Evolutionary conservation across 2,329 filamentous ascomycete genomes (phyloP), one percentile per base, ranked within the genome.

Genomic region (Phialophora macrospora): DNA sequence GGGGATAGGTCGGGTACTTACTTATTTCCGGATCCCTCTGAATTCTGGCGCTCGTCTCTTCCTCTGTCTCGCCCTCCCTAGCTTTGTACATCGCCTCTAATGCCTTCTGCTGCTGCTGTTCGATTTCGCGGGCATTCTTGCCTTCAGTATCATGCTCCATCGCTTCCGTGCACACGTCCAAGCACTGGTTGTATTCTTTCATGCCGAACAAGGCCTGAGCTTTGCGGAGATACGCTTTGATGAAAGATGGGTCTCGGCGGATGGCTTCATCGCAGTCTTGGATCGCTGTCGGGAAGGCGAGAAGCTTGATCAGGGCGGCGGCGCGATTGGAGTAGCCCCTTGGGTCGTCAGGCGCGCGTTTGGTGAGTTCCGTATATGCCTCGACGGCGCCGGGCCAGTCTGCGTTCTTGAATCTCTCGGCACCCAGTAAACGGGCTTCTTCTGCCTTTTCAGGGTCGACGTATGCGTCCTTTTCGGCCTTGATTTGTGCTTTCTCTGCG

Each of bases 241-340:
- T 94, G 79, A 99, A 99, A 75, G 89, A 90, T 64, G 90, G 85
- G 74, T 99, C 95, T 73, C 89, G 90, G 85, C 92, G 90, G 81
- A 97, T 96, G 52, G 95, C 95, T 72, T 87, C 83, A 78, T 97
- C 89, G 79, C 95, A 98, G 82, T 99, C 96, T 56, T 93, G 88
- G 46, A 99, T 88, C 0, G 95, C 96, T 71, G 90, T 91, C 6
- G 95, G 95, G 84, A 99, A 97, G 72, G 93, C 91, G 74, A 99
- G 91, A 51, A 99, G 86, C 84, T 99, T 99, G 81, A 97, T 91
- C 75, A 98, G 92, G 54, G 95, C 96, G 4, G 95, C 95, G 6
- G 95, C 95, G 73, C 95, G 93, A 85, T 99, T 99, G 77, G 91
- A 96, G 85, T 95, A 99, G 51, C 95, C 94, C 73, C 96, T 89